A percentile compares a stretch with the other conserved stretches of the same genome.
Evolutionary conservation across 2,329 filamentous ascomycete genomes (phyloP).

Genomic region (Orbilia javanica): DNA sequence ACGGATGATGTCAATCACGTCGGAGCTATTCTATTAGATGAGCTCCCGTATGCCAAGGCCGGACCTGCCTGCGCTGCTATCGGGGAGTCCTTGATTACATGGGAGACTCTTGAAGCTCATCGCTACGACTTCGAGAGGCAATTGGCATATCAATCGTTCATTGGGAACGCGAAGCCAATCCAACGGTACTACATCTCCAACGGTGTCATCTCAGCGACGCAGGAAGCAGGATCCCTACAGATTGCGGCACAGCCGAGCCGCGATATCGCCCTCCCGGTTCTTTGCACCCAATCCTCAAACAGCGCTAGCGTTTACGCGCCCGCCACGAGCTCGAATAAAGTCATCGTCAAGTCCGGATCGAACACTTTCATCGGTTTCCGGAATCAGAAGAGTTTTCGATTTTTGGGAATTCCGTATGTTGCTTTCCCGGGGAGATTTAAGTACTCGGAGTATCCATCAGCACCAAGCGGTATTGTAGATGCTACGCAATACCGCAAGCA

Average conservation of each 20-base stretch:
- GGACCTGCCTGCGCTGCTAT: slow-evolving; percentile 67
- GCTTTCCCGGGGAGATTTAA: slow-evolving; percentile 67
- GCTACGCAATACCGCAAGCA: slow-evolving; percentile 67
- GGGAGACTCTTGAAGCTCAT: slow-evolving; percentile 66
- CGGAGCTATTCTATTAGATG: slow-evolving; percentile 69
- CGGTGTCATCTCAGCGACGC: slow-evolving; percentile 65
- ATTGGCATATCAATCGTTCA: slow-evolving; percentile 68
- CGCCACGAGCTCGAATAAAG: slow-evolving; percentile 63
- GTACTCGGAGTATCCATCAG: slow-evolving; percentile 67
- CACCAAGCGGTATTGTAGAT: slow-evolving; percentile 67
- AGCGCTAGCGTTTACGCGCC: slow-evolving; percentile 59
- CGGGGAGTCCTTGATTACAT: slow-evolving; percentile 68
- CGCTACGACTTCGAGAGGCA: slow-evolving; percentile 67
- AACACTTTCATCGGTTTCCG: slow-evolving; percentile 69
- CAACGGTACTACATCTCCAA: slow-evolving; percentile 67
- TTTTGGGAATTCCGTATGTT: slow-evolving; percentile 69
- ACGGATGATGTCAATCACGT: slow-evolving; percentile 70
- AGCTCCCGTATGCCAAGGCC: slow-evolving; percentile 65
- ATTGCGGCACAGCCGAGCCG: slow-evolving; percentile 63
- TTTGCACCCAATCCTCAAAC: slow-evolving; percentile 68
- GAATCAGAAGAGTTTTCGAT: slow-evolving; percentile 70
- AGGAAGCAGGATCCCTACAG: slow-evolving; percentile 63
- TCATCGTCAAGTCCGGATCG: slow-evolving; percentile 63
- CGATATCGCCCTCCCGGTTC: slow-evolving; percentile 66
- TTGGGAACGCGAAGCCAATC: slow-evolving; percentile 64